Base-by-base conservation (phyloP, 768 basidiomycete genomes). In the Tylopilus cervinicoccineus region DNA sequence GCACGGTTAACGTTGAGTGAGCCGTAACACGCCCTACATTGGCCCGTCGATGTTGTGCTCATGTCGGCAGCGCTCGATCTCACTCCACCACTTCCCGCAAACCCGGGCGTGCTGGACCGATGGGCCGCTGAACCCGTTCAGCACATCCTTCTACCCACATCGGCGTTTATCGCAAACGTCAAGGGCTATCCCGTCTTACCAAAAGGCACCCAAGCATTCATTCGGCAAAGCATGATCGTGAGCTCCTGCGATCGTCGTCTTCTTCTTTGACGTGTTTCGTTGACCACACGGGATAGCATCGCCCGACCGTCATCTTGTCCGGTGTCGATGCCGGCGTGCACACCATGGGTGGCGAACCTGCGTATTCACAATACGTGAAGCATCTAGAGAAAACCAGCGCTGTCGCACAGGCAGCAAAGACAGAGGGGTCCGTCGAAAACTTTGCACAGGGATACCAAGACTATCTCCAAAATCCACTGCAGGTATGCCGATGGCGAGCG, bases 131-230 rank as follows among this genome's bases (percentile, higher is more conserved):
- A 99, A 66, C 87, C 93, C 7, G 84, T 94, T n/a, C 80, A 83
- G 28, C 79, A 92, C 61, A 76, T 99, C 46, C 88, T 91, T 67
- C 73, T 98, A 2, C 93, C 96, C 5, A 83, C 93, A 0, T 82
- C 88, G 12, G 80, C 92, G 5, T 99, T 97, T 67, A 93, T 98
- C 59, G 84, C 93, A 11, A 99, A 99, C 65, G 79, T 83, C 43
- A 95, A 96, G 70, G 95, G 93, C 3, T 99, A 96, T 65, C 96
- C 96, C 0, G 96, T 99, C 6, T 78, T 99, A 16, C 88, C 91
- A 12, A 98, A 97, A 68, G 84, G 84, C 10, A 88, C 92, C 3
- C 96, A 99, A 59, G 77, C 79, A 1, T 97, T 99, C 72, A 79
- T 98, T 46, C 84, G 86, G 52, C 83, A 92, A 51, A 84, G 87